Evolutionary conservation across 1,284 basidiomycete genomes (phyloP).

Genomic region (Melanopsichium pennsylvanicum): DNA sequence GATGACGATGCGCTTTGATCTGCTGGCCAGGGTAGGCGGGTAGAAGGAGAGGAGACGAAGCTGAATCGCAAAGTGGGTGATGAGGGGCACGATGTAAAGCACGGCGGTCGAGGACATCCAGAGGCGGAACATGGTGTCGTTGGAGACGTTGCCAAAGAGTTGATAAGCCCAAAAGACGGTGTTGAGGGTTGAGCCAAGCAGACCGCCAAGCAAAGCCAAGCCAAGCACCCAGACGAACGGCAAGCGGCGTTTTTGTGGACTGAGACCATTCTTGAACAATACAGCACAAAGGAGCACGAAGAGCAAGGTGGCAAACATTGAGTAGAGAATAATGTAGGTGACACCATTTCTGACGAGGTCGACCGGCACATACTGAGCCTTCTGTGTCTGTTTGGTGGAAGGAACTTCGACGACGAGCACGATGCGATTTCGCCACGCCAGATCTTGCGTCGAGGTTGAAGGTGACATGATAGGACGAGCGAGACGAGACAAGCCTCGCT

Average conservation of each 20-base stretch:
- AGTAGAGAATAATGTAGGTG: constrained; percentile 55
- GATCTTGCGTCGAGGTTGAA: neutral
- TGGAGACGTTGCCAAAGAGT: constrained; percentile 35
- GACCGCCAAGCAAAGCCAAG: constrained; percentile 41
- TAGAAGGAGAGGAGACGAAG: constrained; percentile 48
- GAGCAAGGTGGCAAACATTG: constrained; percentile 47
- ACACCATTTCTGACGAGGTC: constrained; percentile 44
- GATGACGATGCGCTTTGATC: constrained; percentile 34
- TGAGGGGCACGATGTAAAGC: constrained; percentile 47
- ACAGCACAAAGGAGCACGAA: constrained; percentile 48
- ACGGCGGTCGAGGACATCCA: constrained; percentile 42
- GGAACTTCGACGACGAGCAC: constrained; percentile 24
- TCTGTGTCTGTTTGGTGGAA: constrained; percentile 8
- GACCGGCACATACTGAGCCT: constrained; percentile 29
- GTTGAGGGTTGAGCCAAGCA: constrained; percentile 47
- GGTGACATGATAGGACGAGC: constrained; percentile 10
- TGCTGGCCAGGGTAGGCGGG: constrained; percentile 35
- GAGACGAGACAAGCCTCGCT: neutral
- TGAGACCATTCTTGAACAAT: constrained; percentile 48
- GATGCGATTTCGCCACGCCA: constrained; percentile 29
- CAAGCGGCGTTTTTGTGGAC: constrained; percentile 29
- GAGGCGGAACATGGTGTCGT: constrained; percentile 36
- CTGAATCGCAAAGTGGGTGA: constrained; percentile 46
- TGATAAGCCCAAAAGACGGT: constrained; percentile 51
- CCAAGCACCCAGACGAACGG: constrained; percentile 47